Percentiles rank a stretch among this genome's conserved stretches.
phyloP scores from a whole-genome alignment of 371 early-diverging fungal species.

The Circinella minor region DNA sequence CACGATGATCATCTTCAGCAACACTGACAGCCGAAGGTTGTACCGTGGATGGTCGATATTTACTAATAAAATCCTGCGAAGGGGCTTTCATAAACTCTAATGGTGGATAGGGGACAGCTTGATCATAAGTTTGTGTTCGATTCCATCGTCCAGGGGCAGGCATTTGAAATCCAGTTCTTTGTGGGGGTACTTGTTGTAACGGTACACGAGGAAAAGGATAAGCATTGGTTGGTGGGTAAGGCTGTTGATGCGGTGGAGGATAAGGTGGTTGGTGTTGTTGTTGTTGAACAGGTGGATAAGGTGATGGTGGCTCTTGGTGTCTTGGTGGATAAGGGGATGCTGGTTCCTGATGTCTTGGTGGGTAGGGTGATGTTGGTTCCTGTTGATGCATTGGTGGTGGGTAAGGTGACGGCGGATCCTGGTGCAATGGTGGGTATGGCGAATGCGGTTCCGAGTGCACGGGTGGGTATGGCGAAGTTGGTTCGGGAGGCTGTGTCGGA shows the following conservation, averaged over 20 bases:
- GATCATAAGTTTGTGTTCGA: background rate
- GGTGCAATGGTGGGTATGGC: background rate
- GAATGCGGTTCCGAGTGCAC: slow-evolving; percentile 1
- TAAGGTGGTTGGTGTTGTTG: background rate
- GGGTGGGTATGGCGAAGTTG: background rate
- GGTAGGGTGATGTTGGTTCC: background rate
- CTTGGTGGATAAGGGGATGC: background rate
- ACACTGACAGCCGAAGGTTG: slow-evolving; percentile 16
- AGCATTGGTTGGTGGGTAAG: background rate
- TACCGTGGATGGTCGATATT: slow-evolving; percentile 18
- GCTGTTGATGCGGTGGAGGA: slow-evolving; percentile 8
- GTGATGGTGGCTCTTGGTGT: background rate
- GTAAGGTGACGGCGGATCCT: background rate
- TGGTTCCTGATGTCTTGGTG: background rate
- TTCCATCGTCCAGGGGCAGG: background rate
- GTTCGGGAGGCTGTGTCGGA: background rate
- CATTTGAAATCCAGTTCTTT: background rate
- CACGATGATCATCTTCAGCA: slow-evolving; percentile 14
- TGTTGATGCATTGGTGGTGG: slow-evolving; percentile 2
- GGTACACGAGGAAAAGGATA: background rate
- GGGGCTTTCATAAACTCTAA: slow-evolving; percentile 17
- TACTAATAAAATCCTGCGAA: slow-evolving; percentile 22
- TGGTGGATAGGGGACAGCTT: slow-evolving; percentile 19
- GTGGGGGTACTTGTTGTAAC: background rate
- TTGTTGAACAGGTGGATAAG: background rate